Evolutionary conservation across 345 rosid genomes (phyloP), one percentile per base, ranked within the genome.

Genomic region (Salix brachista): DNA sequence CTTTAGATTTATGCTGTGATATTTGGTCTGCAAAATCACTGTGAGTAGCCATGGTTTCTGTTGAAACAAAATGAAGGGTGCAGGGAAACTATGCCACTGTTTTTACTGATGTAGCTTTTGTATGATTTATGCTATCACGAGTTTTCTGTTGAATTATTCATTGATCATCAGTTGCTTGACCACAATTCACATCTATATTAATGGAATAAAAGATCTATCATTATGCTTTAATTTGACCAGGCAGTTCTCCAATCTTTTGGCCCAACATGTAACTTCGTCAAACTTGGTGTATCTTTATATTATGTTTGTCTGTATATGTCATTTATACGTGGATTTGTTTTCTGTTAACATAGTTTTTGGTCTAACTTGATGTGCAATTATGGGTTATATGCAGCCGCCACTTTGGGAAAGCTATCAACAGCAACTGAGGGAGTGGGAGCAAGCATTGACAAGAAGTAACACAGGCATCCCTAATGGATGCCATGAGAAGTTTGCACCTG

Each of bases 381-480:
- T 81, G 52, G 72, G 30, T 74, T 54, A 77, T 68, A 26, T 83
- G 72, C 89, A 96, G 99, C 96, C 92, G 1, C 98, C 99, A 64
- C 82, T 85, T 21, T 96, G 99, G 99, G 94, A 93, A 85, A 91
- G 84, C 77, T 93, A 96, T 85, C 96, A 91, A 77, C 89, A 82
- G 78, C 89, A 90, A 78, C 67, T 96, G 80, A 91, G 82, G 85
- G 94, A 90, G 41, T 93, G 97, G 97, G 99, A 92, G 84, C 86
- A 78, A 84, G 82, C 78, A 41, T 78, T 82, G 87, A 85, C 88
- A 77, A 90, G 85, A 85, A 71, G 77, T 65, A 86, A 60, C 78
- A 48, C 82, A 67, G 46, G 73, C 65, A 67, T 81, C 67, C 76
- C 89, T 4, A 82, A 77, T 86, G 95, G 88, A 58, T 85, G 84